Conservation (phyloP, 148 eudicot genomes). For the Beta vulgaris region DNA sequence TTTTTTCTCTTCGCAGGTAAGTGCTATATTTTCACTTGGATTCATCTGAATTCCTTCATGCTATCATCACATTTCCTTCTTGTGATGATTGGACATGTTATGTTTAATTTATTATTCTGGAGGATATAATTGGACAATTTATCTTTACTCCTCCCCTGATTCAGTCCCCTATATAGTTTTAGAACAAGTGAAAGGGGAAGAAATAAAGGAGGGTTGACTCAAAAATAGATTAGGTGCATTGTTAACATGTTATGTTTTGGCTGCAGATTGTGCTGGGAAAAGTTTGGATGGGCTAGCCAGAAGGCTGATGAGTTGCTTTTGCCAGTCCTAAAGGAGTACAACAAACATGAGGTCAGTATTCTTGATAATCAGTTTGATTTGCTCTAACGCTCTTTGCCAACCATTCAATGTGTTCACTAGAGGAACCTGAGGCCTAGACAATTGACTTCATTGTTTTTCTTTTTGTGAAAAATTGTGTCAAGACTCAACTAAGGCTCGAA, state of each 20-base stretch:
- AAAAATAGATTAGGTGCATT: background rate
- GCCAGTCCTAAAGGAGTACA: conserved; percentile 91
- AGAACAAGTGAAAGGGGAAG: too few relatives aligned
- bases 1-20: conserved; percentile 81
- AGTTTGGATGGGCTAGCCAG: conserved; percentile 75
- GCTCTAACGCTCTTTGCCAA: background rate
- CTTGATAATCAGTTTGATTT: conserved; percentile 7
- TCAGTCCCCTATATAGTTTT: background rate
- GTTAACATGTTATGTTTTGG: conserved; percentile 13
- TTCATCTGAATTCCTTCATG: conserved; percentile 1
- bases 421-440: background rate
- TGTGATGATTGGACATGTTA: background rate
- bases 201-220: background rate
- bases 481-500: conserved; percentile 95
- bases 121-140: too few relatives aligned
- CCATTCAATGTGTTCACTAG: background rate
- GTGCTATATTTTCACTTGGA: conserved; percentile 15
- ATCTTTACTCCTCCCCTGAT: background rate
- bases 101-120: background rate
- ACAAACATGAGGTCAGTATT: conserved; percentile 74
- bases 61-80: background rate
- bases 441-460: background rate
- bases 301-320: conserved; percentile 88
- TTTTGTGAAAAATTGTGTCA: conserved; percentile 32
- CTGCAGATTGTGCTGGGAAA: conserved; percentile 85